Base-by-base conservation (phyloP, 192 early-diverging fungal genomes). In the Cetraspora pellucida region DNA sequence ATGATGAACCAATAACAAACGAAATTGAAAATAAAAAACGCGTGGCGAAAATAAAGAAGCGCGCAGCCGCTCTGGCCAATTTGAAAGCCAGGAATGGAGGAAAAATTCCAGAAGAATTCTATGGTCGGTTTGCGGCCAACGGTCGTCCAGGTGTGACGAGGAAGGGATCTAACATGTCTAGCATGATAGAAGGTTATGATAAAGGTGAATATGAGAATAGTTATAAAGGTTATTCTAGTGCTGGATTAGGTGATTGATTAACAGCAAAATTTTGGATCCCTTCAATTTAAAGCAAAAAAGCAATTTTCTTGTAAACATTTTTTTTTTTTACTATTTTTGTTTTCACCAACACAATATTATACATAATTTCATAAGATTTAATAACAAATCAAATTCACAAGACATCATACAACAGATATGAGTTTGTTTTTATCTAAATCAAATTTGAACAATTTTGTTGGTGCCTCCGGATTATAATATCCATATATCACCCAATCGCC, bases 401-500 rank as follows among this genome's bases (percentile, higher is more conserved):
- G 10, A 49, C 16, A 49, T 49, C 16, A 49, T 49, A 49, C 16
- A 13, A 13, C 50, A 54, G 37, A 7, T 37, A 37, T 37, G 37
- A 37, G 37, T 37, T 37, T 2, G 7, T 7, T 37, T 37, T 54
- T 54, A 19, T 54, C 13, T 54, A 14, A 54, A 54, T 10, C 19
- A 54, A 54, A 3, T 54, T 54, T n/a, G 13, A 54, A 54, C 4
- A 54, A 9, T 19, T 54, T n/a, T 54, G 11, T 14, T 13, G 50
- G 50, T 54, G 50, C 13, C 10, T 16, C 50, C 16, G 50, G 50
- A 14, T 54, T 54, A n/a, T 27, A 23, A 71, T 71, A 71, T 28
- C 90, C 90, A 70, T 89, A 89, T 47, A 93, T 87, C 55, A 64
- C 77, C 91, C 91, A 93, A 49, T 84, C 85, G 27, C 87, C 87